Conservation (phyloP, 768 basidiomycete species). For the Obba rivulosa region DNA sequence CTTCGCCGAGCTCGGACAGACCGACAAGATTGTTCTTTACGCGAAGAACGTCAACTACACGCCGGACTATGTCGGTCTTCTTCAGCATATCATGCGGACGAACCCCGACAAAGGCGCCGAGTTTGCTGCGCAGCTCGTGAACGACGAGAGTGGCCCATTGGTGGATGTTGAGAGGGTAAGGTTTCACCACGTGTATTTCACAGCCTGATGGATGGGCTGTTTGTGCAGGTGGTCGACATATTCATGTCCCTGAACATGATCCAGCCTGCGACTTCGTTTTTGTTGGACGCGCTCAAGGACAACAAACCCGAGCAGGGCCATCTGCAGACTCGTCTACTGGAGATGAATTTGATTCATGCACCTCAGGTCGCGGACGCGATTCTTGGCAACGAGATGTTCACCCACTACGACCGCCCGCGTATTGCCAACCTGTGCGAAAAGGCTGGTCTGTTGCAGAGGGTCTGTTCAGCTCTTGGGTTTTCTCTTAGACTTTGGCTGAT, state of each 20-base stretch:
- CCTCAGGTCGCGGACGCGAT: slow-evolving; percentile 99
- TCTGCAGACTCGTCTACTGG: slow-evolving; percentile 91
- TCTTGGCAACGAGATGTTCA: slow-evolving; percentile 97
- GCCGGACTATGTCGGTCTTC: slow-evolving; percentile 86
- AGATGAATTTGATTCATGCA: slow-evolving; percentile 97
- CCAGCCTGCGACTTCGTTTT: slow-evolving; percentile 96
- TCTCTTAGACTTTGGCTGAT: slow-evolving; percentile 2
- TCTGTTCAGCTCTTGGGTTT: slow-evolving; percentile 33
- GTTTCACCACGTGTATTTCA: slow-evolving; percentile 4
- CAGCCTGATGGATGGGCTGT: background rate
- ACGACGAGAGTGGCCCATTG: slow-evolving; percentile 88
- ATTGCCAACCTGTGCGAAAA: slow-evolving; percentile 99
- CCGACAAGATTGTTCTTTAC: slow-evolving; percentile 95
- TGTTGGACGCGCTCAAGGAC: slow-evolving; percentile 95
- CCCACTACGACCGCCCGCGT: slow-evolving; percentile 91
- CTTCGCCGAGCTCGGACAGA: slow-evolving; percentile 98
- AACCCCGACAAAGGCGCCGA: slow-evolving; percentile 98
- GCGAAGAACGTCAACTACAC: slow-evolving; percentile 94
- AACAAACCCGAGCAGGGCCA: slow-evolving; percentile 97
- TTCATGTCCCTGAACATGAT: slow-evolving; percentile 99
- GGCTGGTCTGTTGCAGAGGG: slow-evolving; percentile 91
- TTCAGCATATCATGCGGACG: slow-evolving; percentile 94
- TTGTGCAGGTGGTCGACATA: slow-evolving; percentile 82
- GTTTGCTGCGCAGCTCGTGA: slow-evolving; percentile 91
- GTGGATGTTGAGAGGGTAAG: slow-evolving; percentile 88